Base-by-base conservation (phyloP, 352 stramenopile genomes). In the Globisporangium carolinianum region DNA sequence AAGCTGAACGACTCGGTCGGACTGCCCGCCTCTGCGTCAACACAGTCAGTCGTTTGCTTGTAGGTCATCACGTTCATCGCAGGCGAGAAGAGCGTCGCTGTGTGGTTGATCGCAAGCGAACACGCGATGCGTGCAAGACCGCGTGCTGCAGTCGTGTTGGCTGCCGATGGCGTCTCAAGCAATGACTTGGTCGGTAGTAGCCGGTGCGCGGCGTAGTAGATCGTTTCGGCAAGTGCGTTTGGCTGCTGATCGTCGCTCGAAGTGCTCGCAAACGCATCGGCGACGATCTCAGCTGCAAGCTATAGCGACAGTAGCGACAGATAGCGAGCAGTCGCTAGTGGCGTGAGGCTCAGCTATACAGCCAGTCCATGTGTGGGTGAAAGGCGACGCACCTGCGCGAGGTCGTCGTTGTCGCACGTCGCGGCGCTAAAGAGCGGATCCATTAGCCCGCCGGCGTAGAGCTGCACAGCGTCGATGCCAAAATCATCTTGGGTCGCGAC, bases 281-380 rank as follows among this genome's bases (percentile, higher is more conserved):
- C 64, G 4, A 89, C 53, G 53, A 91, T 86, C 39, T 73, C 74
- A 49, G 73, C 72, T 42, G 77, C 75, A 15, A 87, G 47, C 82
- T 91, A 32, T 32, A 32, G 24, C 24, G 24, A 3, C 24, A 32
- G 24, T 32, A 32, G 24, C 3, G 24, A 3, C 2, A 32, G 24
- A 32, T 32, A 32, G 24, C 3, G 24, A 32, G 24, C 24, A 32
- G 24, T 32, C 24, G 24, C 24, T 32, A 32, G 24, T 32, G 24
- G 24, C 24, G 24, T 32, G 24, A 32, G 24, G 3, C 1, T 32
- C 24, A 32, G 3, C 24, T 32, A 32, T 32, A 32, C 24, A 32
- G 24, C 24, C 24, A 32, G 24, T 3, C 24, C 24, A 3, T 32
- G 24, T 32, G 24, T 32, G 35, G 48, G 2, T 32, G 17, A 55